Percentiles rank a stretch among this genome's conserved stretches.
Conservation (phyloP, 1,284 basidiomycete species). For the Cystobasidium sp. region DNA sequence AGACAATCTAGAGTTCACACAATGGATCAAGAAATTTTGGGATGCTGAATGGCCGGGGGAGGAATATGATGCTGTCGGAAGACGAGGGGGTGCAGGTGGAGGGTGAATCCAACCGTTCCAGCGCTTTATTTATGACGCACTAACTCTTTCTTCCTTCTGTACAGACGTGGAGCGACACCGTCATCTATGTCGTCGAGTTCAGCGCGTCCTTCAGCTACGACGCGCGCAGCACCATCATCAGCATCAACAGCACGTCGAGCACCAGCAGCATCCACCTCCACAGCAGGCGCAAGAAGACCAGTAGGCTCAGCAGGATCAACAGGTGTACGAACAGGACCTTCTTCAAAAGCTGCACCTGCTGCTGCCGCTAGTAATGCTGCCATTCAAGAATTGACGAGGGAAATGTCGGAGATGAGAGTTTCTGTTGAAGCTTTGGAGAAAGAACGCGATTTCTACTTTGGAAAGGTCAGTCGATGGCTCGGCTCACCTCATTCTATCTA, state of each 20-base stretch:
- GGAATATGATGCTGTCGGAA: constrained; percentile 82
- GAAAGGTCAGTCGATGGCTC: constrained; percentile 68
- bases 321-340: constrained; percentile 8
- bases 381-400: constrained; percentile 68
- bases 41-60: constrained; percentile 87
- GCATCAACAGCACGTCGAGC: constrained; percentile 23
- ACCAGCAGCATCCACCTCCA: constrained; percentile 32
- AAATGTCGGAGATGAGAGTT: constrained; percentile 79
- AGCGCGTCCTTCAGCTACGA: constrained; percentile 21
- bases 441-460: constrained; percentile 86
- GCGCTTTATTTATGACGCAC: too few relatives aligned
- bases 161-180: constrained; percentile 29
- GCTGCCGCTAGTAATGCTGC: constrained; percentile 55
- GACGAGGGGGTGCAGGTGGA: constrained; percentile 68
- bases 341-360: constrained; percentile 12
- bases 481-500: constrained; percentile 20
- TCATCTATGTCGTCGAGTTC: constrained; percentile 26
- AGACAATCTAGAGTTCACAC: constrained; percentile 97
- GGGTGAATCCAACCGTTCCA: constrained; percentile 1
- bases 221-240: constrained; percentile 22
- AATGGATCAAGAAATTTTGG: constrained; percentile 98
- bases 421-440: constrained; percentile 65
- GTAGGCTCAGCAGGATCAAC: constrained; percentile 3
- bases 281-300: constrained; percentile 10
- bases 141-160: too few relatives aligned